phyloP scores from a whole-genome alignment of 2,329 filamentous ascomycete species.

The Aspergillus carbonarius region DNA sequence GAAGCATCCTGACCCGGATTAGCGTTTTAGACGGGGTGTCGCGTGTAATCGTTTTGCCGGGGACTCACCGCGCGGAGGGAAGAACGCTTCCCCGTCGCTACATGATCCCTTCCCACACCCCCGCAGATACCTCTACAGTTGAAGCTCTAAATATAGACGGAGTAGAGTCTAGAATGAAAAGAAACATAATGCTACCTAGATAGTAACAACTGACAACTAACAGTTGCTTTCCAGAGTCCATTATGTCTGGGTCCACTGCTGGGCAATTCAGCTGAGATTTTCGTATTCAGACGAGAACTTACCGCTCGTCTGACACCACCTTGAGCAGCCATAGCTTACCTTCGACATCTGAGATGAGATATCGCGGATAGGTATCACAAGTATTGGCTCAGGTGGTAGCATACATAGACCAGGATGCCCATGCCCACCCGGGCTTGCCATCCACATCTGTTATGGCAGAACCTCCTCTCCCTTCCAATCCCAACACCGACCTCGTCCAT shows the following conservation, averaged over 20 bases:
- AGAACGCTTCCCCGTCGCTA: constrained; percentile 1
- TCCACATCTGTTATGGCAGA: constrained; percentile 45
- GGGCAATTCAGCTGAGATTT: neutral
- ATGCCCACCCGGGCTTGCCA: neutral
- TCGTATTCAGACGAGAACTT: neutral
- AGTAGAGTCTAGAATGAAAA: no score
- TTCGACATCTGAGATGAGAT: neutral
- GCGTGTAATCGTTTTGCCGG: constrained; percentile 5
- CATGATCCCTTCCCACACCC: neutral
- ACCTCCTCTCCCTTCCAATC: constrained; percentile 69
- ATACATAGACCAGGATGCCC: neutral
- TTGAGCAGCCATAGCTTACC: neutral
- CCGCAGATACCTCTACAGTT: neutral
- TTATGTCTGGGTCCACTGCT: neutral
- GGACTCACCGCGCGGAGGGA: neutral
- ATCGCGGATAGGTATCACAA: neutral
- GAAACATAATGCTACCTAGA: neutral
- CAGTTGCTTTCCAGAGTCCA: neutral
- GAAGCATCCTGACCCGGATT: constrained; percentile 1
- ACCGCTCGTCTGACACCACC: neutral
- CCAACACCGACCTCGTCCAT: constrained; percentile 64
- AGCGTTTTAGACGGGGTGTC: neutral
- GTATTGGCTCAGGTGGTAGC: neutral
- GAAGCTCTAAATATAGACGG: no score
- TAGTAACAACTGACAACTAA: neutral